Base-by-base conservation (phyloP, 306 rosid genomes). In the Pyrus betulifolia region DNA sequence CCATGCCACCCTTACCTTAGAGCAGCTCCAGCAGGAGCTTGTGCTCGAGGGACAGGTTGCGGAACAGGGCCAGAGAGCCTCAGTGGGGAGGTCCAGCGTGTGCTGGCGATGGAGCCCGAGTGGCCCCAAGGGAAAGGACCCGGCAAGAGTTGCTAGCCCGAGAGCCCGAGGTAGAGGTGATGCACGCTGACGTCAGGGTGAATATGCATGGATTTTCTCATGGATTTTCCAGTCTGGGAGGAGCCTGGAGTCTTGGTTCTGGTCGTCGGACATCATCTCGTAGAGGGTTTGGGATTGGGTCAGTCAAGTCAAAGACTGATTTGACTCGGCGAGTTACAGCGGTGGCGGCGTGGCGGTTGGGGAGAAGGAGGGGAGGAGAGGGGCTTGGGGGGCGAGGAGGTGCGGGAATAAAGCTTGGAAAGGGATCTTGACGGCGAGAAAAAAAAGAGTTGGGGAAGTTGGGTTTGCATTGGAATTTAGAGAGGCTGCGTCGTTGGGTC, bases 201-300 rank as follows among this genome's bases (percentile, higher is more conserved):
- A 31, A 31, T 5, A 31, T 31, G 33, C 33, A 31, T 31, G 33
- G 69, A 83, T 25, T 35, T 73, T 84, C 4, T 87, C 33, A 31
- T 31, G 33, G 69, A 83, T 25, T 35, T 73, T 84, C 4, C 87
- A 87, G 75, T 85, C 85, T 57, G 92, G 75, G 62, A 69, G 72
- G 62, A 69, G 55, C 71, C 73, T 85, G 11, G 86, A 49, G 62
- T 85, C 86, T 23, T 85, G 87, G 76, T 35, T 61, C 9, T 86
- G 89, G 60, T 90, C 83, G 12, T 79, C 85, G 2, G 95, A 84
- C 88, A 93, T 93, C 95, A 93, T 89, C 18, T 93, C 91, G 83
- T 85, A 86, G 66, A 93, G 97, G 4, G 95, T 85, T 38, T 91
- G 98, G 23, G 84, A 75, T 31, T 82, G 82, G 64, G 17, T n/a